Base-by-base conservation (phyloP, 2,329 filamentous ascomycete genomes). In the Colletotrichum nymphaeae region DNA sequence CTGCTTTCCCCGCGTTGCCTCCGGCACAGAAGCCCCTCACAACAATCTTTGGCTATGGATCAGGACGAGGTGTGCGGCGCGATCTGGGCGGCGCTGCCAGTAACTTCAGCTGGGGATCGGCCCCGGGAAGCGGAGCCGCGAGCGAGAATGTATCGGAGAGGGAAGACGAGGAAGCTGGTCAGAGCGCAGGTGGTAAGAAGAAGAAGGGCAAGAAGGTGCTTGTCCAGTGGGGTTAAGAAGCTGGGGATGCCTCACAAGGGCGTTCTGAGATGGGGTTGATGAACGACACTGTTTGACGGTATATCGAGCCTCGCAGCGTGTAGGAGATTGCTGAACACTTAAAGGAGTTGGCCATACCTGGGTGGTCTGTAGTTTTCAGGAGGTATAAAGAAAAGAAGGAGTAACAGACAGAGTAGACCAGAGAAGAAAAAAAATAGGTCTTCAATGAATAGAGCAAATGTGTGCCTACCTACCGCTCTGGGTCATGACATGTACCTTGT, bases 1-100 rank as follows among this genome's bases (percentile, higher is more conserved):
- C 95, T 75, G 91, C 92, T 0, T 98, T 98, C 83, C 96, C 95
- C 0, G 92, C 95, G 1, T 87, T 98, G 1, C 95, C 95, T 0
- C 88, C 91, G 0, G 95, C 95, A 1, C 89, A 93, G 0, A 98
- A 92, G 78, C 89, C 89, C 3, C 85, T 86, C 55, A 91, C 89
- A 1, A 90, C 89, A 0, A 90, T 92, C 57, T 91, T 91, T 67
- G 89, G 89, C 3, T 91, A 92, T 76, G 90, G 90, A 2, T 81
- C 84, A 5, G 84, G 90, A 4, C 80, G 83, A 4, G 81, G 85
- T 37, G 89, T 92, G 19, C 84, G 89, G 59, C 82, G 90, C 55
- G 90, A 92, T 76, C 82, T 86, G 52, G 87, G 85, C 9, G 77
- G 78, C 6, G 82, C 84, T 42, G 84, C 86, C 19, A 88, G 88